Evolutionary conservation across 306 rosid species (phyloP).

Genomic region (Ammopiptanthus mongolicus): DNA sequence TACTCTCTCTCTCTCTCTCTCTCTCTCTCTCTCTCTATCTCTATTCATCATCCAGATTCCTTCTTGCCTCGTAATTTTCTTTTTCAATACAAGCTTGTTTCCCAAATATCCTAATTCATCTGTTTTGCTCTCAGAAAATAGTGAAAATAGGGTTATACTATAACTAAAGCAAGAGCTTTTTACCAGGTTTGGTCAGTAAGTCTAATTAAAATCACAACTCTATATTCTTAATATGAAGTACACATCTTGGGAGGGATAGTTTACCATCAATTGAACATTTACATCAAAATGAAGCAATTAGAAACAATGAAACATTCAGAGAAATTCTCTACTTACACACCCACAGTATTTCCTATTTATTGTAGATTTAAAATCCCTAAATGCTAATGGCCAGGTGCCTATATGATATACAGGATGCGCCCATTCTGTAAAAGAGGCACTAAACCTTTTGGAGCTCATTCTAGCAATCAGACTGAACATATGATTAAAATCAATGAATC

Average conservation of each 20-base stretch:
- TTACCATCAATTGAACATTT: background rate
- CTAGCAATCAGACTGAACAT: background rate
- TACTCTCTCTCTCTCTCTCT: background rate
- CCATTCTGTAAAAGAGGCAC: background rate
- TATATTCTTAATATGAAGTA: background rate
- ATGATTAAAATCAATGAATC: constrained; percentile 4
- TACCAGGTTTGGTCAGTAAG: background rate
- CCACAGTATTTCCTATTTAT: background rate
- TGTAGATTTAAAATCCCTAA: background rate
- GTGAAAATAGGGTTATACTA: background rate
- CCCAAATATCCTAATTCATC: background rate
- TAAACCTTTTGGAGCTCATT: background rate
- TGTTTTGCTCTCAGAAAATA: constrained; percentile 3
- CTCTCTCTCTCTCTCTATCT: background rate
- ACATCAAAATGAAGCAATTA: background rate
- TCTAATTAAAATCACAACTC: background rate
- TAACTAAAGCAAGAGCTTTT: background rate
- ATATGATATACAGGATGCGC: background rate
- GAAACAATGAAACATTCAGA: background rate
- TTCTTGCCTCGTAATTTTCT: background rate
- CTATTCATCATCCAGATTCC: constrained; percentile 8
- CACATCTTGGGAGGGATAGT: background rate
- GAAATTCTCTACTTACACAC: constrained; percentile 1
- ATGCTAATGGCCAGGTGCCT: background rate
- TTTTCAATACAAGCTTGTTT: background rate